Percentiles rank a stretch among this genome's conserved stretches.
These are phyloP conservation scores for Populus hybrid DNA, from an alignment of 441 rosid genomes.

Conservation along the genomic window DNA sequence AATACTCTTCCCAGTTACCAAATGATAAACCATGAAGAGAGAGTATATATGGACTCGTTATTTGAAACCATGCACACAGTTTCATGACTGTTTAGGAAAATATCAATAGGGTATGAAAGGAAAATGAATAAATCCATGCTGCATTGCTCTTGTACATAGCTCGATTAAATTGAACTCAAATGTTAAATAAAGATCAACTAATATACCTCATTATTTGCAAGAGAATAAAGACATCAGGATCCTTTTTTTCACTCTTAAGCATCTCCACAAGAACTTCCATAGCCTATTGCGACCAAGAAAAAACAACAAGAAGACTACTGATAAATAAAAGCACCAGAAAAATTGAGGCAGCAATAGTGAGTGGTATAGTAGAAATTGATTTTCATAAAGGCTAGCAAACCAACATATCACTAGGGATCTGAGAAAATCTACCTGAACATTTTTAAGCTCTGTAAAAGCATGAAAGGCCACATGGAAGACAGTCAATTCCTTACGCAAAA, in stretches of 20 bases:
- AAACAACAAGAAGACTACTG: background rate
- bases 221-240: slow-evolving; percentile 59
- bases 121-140: background rate
- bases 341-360: background rate
- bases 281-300: slow-evolving; percentile 43
- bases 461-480: slow-evolving; percentile 77
- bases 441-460: slow-evolving; percentile 74
- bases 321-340: background rate
- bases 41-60: background rate
- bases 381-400: background rate
- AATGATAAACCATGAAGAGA: background rate
- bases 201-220: slow-evolving; percentile 70
- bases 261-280: slow-evolving; percentile 67
- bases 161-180: background rate
- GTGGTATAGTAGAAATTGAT: background rate
- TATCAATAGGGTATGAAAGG: background rate
- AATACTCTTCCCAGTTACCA: background rate
- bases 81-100: background rate
- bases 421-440: slow-evolving; percentile 57
- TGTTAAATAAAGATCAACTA: background rate
- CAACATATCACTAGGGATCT: slow-evolving; percentile 15
- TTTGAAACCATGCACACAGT: background rate
- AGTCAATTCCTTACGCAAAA: slow-evolving; percentile 56
- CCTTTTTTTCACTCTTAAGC: slow-evolving; percentile 65
- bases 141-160: background rate